Base-by-base conservation (phyloP, 2,329 filamentous ascomycete species). In the Botrytis galanthina region DNA sequence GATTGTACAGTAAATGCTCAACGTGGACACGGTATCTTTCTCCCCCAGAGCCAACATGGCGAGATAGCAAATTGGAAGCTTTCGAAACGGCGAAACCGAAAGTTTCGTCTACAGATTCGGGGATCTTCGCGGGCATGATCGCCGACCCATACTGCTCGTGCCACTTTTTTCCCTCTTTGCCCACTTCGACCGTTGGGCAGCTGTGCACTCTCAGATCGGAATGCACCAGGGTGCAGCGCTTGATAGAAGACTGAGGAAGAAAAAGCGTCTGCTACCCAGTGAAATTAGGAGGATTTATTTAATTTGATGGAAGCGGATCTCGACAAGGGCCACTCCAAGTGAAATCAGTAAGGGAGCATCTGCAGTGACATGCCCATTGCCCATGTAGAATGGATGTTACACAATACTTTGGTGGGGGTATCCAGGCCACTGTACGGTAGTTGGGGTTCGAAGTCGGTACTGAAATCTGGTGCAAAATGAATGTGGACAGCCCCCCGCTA, bases 391-490 rank as follows among this genome's bases (percentile, higher is more conserved):
- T 14, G 48, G 10, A 12, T 35, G 66, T 69, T 57, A 42, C 66
- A 69, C 66, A 57, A 26, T 3, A 57, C 9, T 42, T 57, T 42
- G 66, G 48, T 29, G 66, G 66, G 64, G 64, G 9, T 29, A 10
- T 39, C 35, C 35, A 54, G 35, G 51, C 4, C 37, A 57, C 42
- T 42, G 35, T 69, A 32, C 48, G 66, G 48, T 69, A 69, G 66
- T 57, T 69, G 26, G 20, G 6, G 48, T 10, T 66, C 46, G 9
- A 42, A 68, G 35, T 68, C 64, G 64, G 64, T 68, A 68, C 64
- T 68, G 64, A 68, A 68, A 68, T 68, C 64, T 68, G 64, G 48
- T 68, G 48, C 48, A 39, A 67, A 54, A 68, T 68, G 64, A 54
- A 68, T 68, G 69, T 63, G 42, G 57, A 71, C 39, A 64, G 32